A percentile compares a stretch with the other conserved stretches of the same genome.
Evolutionary conservation across 345 rosid genomes (phyloP).

Genomic region (Citrus trifoliata): DNA sequence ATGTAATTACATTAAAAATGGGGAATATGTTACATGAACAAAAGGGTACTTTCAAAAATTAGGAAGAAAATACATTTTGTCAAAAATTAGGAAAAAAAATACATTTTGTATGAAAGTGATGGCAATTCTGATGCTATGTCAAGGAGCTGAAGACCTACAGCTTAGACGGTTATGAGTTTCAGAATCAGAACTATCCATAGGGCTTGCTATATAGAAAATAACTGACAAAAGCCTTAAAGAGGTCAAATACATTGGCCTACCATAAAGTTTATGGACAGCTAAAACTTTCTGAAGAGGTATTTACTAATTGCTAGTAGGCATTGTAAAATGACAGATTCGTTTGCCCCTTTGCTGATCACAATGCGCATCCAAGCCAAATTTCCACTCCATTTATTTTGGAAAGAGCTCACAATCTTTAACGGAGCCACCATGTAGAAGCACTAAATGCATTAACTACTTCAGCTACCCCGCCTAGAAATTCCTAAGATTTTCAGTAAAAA

Average conservation of each 20-base stretch:
- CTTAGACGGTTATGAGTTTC: not conserved
- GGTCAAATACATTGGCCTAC: not conserved
- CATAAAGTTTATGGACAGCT: not conserved
- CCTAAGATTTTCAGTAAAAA: not conserved
- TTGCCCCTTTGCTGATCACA: not conserved
- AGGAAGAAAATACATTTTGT: not conserved
- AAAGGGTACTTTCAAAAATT: not conserved
- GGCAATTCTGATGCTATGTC: not conserved
- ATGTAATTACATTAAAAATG: not conserved
- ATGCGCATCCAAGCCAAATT: not conserved
- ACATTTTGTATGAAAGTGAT: not conserved
- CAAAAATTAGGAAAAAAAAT: not conserved
- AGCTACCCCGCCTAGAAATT: slow-evolving; percentile 11
- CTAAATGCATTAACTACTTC: slow-evolving; percentile 16
- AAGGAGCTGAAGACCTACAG: not conserved
- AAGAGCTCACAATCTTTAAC: slow-evolving; percentile 3
- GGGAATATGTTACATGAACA: not conserved
- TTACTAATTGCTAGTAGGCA: not conserved
- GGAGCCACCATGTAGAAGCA: slow-evolving; percentile 18
- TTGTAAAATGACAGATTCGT: not conserved
- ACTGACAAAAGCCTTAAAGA: not conserved
- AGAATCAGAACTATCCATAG: not conserved
- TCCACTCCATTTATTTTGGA: not conserved
- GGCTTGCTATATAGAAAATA: not conserved
- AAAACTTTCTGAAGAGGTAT: not conserved